Percentiles rank a stretch among this genome's conserved stretches.
These are phyloP conservation scores for Plasmodium gonderi DNA, from an alignment of 169 alveolate genomes.

Conservation along the genomic window DNA sequence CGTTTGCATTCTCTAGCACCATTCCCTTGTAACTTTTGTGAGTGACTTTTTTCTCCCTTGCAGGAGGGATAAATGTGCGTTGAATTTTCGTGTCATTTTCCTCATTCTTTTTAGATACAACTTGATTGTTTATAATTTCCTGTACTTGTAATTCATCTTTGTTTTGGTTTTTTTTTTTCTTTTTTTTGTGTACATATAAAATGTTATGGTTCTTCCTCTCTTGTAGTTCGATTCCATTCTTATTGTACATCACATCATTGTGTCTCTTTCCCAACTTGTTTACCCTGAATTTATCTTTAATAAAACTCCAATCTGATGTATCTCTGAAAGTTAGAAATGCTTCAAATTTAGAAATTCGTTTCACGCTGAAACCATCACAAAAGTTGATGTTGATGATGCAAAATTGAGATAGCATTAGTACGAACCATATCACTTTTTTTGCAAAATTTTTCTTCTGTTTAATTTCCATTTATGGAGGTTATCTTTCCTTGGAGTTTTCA, in stretches of 20 bases:
- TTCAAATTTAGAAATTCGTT: neutral
- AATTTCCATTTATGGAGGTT: too few relatives aligned
- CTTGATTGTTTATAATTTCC: neutral
- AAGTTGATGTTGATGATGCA: neutral
- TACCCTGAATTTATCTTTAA: neutral
- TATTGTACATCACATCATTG: neutral
- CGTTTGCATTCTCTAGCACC: neutral
- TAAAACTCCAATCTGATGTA: neutral
- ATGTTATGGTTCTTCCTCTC: neutral
- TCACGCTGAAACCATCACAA: neutral
- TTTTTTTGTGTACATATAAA: slow-evolving; percentile 3
- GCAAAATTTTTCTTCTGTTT: neutral
- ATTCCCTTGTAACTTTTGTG: neutral
- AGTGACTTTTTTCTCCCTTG: neutral
- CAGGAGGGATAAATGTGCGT: neutral
- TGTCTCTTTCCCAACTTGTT: neutral
- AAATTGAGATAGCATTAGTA: neutral
- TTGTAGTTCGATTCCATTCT: neutral
- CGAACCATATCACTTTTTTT: neutral
- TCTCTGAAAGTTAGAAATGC: neutral
- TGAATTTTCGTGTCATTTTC: neutral
- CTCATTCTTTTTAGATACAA: neutral
- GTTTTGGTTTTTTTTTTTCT: neutral
- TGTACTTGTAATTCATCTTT: neutral
- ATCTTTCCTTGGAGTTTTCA: too few relatives aligned